Evolutionary conservation across 768 basidiomycete species (phyloP), one percentile per base, ranked within the genome.

Genomic region (Naganishia onofrii): DNA sequence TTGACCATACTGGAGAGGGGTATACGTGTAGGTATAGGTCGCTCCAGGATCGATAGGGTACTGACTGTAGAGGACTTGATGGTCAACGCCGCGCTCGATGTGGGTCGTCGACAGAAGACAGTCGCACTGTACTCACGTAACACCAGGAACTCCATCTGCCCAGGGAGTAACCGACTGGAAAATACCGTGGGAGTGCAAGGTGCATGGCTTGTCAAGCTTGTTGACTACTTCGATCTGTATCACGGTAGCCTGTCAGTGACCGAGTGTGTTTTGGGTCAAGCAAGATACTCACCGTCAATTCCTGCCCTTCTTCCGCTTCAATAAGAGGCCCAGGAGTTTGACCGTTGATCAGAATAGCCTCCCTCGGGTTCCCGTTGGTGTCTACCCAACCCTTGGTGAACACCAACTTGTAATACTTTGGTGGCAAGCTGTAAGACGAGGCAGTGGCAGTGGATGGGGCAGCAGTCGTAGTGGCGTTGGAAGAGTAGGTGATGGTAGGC

Each of bases 301-400:
- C 36, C 32, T 70, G 64, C 3, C 70, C 70, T 26, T 70, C 70
- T 29, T 67, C 64, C 6, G 53, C 34, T 36, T 70, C 70, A 32
- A 70, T 67, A 28, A 70, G 29, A 23, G 70, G 70, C 0, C 70
- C 70, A 12, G 70, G 70, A 23, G 70, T 70, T 31, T 70, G 70
- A 28, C 70, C 70, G 55, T 70, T 70, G 42, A 70, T 34, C 2
- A 70, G 56, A 31, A 66, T 66, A 21, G 65, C 70, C 46, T 66
- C 63, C 29, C 70, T n/a, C 12, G 56, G 55, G 12, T 69, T 58
- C 23, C 68, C 68, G 42, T 69, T 69, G 44, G 68, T 42, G 28
- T 69, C 57, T 2, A 69, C 57, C 44, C 53, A 48, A 1, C 68
- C 68, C 29, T 51, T 58, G 1, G 57, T 69, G 10, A 69, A 23